Conservation (phyloP, 441 rosid genomes). For the Populus hybrid region DNA sequence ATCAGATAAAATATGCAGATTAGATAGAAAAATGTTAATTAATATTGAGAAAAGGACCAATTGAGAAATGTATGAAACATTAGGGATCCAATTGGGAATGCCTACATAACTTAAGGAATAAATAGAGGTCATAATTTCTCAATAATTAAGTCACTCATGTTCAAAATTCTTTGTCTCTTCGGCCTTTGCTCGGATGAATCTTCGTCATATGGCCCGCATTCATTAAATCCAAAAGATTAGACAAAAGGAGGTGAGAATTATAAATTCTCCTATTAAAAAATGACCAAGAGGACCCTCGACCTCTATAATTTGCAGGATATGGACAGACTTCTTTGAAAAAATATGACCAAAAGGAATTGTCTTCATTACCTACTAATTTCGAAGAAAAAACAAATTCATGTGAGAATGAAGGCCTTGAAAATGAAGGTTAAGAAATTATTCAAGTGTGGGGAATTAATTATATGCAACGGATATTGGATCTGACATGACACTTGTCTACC, state of each 20-base stretch:
- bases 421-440: neutral
- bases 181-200: neutral
- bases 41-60: neutral
- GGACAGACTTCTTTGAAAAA: too few species aligned
- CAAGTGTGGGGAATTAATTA: neutral
- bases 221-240: neutral
- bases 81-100: too few species aligned
- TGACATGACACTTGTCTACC: neutral
- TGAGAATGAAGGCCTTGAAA: neutral
- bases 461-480: neutral
- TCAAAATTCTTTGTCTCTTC: neutral
- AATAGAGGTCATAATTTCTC: neutral
- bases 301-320: neutral
- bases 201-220: too few species aligned
- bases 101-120: too few species aligned
- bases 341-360: neutral
- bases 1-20: too few species aligned
- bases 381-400: neutral
- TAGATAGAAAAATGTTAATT: too few species aligned
- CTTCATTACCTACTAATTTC: neutral
- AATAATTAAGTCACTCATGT: neutral
- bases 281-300: neutral
- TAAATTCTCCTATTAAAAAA: neutral
- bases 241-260: neutral
- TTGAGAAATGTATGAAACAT: neutral